Evolutionary conservation across 1,284 basidiomycete species (phyloP).

Genomic region (Fomitopsis betulina): DNA sequence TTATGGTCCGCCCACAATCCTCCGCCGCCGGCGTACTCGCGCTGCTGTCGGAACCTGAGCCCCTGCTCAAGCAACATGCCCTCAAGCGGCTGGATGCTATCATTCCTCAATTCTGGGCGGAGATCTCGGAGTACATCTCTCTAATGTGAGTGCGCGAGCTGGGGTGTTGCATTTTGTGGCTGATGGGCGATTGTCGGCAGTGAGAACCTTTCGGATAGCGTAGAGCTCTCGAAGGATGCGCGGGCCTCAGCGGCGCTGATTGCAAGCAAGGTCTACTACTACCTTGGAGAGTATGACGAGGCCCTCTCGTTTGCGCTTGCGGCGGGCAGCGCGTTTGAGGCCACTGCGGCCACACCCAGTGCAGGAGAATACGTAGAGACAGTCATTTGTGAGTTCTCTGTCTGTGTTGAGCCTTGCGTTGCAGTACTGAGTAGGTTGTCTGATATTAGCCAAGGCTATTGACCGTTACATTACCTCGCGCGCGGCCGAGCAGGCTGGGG

Average conservation of each 20-base stretch:
- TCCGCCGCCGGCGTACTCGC: constrained; percentile 88
- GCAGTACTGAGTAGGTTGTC: not conserved
- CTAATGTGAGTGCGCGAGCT: constrained; percentile 62
- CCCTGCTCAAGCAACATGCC: constrained; percentile 85
- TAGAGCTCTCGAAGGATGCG: constrained; percentile 66
- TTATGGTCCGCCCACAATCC: constrained; percentile 68
- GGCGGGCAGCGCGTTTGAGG: constrained; percentile 82
- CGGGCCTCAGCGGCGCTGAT: constrained; percentile 83
- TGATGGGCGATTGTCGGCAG: constrained; percentile 38
- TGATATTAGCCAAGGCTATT: constrained; percentile 78
- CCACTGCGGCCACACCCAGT: constrained; percentile 56
- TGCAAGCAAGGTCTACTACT: constrained; percentile 95
- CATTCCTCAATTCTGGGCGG: constrained; percentile 94
- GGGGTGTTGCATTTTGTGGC: constrained; percentile 3
- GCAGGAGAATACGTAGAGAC: constrained; percentile 91
- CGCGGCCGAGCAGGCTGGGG: constrained; percentile 40
- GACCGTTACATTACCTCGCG: constrained; percentile 80
- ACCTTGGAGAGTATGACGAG: constrained; percentile 90
- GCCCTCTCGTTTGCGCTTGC: constrained; percentile 89
- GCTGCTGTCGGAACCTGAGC: constrained; percentile 83
- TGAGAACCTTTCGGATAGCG: constrained; percentile 84
- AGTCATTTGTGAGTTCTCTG: constrained; percentile 70
- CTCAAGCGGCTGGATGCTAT: constrained; percentile 78
- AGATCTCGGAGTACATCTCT: constrained; percentile 92
- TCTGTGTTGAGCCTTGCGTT: not conserved